Evolutionary conservation across 2,329 filamentous ascomycete genomes (phyloP).

Genomic region (Xylariaceae sp.): DNA sequence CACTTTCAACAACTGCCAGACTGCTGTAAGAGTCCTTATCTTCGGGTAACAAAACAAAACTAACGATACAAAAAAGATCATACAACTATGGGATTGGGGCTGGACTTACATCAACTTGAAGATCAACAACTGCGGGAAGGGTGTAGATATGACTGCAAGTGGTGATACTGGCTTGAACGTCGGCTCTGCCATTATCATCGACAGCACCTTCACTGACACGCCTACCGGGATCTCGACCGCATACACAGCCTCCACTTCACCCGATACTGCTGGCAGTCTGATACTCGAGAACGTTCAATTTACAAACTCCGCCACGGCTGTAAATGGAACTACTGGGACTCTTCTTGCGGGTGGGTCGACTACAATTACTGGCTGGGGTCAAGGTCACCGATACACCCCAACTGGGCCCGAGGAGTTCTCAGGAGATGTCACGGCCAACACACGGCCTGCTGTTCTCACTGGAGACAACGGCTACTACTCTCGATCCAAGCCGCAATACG

Average conservation of each 20-base stretch:
- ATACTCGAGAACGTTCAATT: constrained; percentile 50
- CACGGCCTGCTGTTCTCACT: constrained; percentile 50
- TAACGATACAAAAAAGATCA: too few relatives aligned
- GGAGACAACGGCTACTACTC: constrained; percentile 48
- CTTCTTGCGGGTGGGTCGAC: constrained; percentile 53
- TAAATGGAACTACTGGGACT: constrained; percentile 32
- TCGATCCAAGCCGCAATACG: constrained; percentile 71
- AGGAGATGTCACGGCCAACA: constrained; percentile 40
- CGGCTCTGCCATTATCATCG: constrained; percentile 66
- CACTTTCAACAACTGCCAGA: constrained; percentile 61
- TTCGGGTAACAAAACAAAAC: too few relatives aligned
- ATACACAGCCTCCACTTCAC: constrained; percentile 36
- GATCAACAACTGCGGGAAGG: constrained; percentile 56
- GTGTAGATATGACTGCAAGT: constrained; percentile 55
- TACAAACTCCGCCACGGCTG: constrained; percentile 33
- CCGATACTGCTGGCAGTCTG: constrained; percentile 48
- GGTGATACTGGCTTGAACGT: constrained; percentile 50
- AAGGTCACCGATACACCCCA: constrained; percentile 60
- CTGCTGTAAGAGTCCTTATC: too few relatives aligned
- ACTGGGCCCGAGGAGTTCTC: constrained; percentile 40
- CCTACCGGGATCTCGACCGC: constrained; percentile 62
- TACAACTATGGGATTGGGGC: constrained; percentile 70
- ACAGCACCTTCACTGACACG: constrained; percentile 63
- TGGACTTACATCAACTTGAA: constrained; percentile 62
- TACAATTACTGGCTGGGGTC: constrained; percentile 58